Conservation (phyloP, 345 rosid species). For the Linum usitatissimum region DNA sequence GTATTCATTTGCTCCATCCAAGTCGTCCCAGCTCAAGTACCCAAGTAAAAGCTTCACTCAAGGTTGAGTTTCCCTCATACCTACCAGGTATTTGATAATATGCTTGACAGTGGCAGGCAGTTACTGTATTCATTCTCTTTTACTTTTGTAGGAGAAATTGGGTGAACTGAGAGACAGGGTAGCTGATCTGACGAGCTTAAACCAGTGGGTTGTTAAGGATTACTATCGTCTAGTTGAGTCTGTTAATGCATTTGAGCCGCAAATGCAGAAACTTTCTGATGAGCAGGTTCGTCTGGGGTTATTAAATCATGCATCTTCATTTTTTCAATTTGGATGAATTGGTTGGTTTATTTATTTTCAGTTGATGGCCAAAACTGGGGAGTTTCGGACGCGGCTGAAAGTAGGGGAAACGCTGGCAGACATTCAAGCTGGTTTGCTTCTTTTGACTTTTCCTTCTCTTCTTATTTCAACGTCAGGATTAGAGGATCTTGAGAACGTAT, state of each 20-base stretch:
- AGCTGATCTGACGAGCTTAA: constrained; percentile 51
- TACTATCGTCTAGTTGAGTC: constrained; percentile 66
- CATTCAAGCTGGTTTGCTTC: constrained; percentile 70
- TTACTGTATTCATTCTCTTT: background rate
- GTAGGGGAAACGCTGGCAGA: constrained; percentile 60
- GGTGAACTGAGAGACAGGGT: constrained; percentile 34
- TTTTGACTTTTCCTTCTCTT: constrained; percentile 9
- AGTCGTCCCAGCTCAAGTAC: constrained; percentile 9
- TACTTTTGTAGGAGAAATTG: constrained; percentile 32
- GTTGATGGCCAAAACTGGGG: constrained; percentile 70
- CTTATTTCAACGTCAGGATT: background rate
- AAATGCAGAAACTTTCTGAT: constrained; percentile 48
- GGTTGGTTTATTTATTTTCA: constrained; percentile 14
- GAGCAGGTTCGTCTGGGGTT: constrained; percentile 46
- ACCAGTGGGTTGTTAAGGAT: constrained; percentile 83
- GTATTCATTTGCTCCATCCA: constrained; percentile 13
- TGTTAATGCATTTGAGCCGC: constrained; percentile 55
- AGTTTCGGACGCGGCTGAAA: constrained; percentile 55
- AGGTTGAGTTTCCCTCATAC: constrained; percentile 28
- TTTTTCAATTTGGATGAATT: constrained; percentile 6
- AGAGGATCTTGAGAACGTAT: background rate
- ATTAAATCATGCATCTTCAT: background rate
- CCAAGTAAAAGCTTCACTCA: constrained; percentile 28
- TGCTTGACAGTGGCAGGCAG: constrained; percentile 16
- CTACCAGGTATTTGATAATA: constrained; percentile 43